phyloP scores from a whole-genome alignment of 495 filamentous ascomycete genomes.

The Penicillium odoratum region DNA sequence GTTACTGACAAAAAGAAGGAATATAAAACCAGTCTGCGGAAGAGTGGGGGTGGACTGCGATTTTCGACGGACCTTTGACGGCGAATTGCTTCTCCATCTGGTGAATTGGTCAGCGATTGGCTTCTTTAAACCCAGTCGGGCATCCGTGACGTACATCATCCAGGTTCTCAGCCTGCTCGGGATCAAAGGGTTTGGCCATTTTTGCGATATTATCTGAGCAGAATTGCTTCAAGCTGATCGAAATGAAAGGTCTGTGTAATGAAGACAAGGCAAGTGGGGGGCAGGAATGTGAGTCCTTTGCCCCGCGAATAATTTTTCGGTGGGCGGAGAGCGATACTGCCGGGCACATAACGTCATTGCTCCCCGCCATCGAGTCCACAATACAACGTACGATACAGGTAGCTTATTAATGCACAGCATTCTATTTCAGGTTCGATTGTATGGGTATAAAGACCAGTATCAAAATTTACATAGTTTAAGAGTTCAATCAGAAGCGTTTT shows the following conservation, averaged over 20 bases:
- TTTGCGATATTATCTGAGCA: conserved; percentile 21
- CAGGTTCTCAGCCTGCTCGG: conserved; percentile 72
- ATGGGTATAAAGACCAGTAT: neutral
- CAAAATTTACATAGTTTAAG: neutral
- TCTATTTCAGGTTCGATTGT: neutral
- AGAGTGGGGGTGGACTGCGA: neutral
- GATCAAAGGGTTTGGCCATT: conserved; percentile 57
- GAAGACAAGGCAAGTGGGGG: conserved; percentile 9
- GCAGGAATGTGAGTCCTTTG: conserved; percentile 22
- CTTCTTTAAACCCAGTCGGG: neutral
- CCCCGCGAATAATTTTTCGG: conserved; percentile 40
- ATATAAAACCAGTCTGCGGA: neutral
- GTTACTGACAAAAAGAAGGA: neutral
- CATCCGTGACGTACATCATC: conserved; percentile 60
- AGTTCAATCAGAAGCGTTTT: neutral
- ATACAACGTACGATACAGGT: neutral
- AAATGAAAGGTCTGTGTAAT: neutral
- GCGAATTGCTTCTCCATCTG: conserved; percentile 99
- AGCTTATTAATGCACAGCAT: neutral
- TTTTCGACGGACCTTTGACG: conserved; percentile 70
- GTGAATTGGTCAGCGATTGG: conserved; percentile 26
- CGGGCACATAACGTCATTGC: conserved; percentile 13
- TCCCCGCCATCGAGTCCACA: neutral
- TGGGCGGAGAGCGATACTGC: conserved; percentile 35
- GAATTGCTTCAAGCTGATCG: conserved; percentile 1